These are phyloP conservation scores for Cucumis melo DNA, from an alignment of 306 rosid species.

Conservation along the genomic window DNA sequence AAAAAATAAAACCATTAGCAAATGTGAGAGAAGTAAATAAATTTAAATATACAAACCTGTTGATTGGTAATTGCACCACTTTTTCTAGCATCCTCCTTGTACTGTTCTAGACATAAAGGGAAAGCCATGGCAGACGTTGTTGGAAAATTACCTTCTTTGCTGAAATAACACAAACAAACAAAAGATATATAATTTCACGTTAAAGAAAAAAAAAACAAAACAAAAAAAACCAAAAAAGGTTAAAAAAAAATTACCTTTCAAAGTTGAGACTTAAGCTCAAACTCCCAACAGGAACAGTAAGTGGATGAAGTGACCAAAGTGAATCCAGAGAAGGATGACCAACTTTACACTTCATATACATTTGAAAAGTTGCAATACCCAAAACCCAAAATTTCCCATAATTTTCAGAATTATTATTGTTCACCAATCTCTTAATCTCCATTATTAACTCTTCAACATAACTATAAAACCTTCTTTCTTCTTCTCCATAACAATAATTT, in stretches of 20 bases:
- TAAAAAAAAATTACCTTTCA: constrained; percentile 32
- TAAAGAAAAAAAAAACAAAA: background rate
- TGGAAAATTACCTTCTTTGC: constrained; percentile 11
- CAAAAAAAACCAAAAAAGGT: background rate
- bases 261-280: constrained; percentile 56
- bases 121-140: constrained; percentile 26
- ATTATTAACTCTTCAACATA: constrained; percentile 48
- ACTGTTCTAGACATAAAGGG: constrained; percentile 63
- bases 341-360: constrained; percentile 52
- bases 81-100: constrained; percentile 33
- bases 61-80: background rate
- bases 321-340: constrained; percentile 62
- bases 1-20: background rate
- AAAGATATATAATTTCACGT: background rate
- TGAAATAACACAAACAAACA: background rate
- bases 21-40: too few species aligned
- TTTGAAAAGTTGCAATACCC: constrained; percentile 58
- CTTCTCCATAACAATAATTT: constrained; percentile 14
- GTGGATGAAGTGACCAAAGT: constrained; percentile 80
- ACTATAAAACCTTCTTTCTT: constrained; percentile 29
- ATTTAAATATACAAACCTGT: background rate
- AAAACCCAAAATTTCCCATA: constrained; percentile 46
- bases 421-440: constrained; percentile 55
- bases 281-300: constrained; percentile 56
- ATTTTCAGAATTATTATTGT: constrained; percentile 26